Evolutionary conservation across 352 stramenopile species (phyloP).

Genomic region (Phytophthora syringae): DNA sequence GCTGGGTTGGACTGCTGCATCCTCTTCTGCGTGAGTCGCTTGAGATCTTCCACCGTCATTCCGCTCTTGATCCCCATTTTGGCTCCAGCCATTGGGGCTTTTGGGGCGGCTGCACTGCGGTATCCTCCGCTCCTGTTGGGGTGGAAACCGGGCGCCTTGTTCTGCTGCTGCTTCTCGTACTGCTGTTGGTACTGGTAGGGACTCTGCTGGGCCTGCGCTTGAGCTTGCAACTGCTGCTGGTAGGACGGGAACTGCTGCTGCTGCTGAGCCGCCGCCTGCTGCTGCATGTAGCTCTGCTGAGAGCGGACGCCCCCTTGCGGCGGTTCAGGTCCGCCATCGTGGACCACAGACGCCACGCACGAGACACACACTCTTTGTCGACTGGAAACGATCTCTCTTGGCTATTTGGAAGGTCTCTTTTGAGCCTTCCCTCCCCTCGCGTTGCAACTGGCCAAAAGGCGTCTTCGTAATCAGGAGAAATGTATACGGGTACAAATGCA

Average conservation of each 20-base stretch:
- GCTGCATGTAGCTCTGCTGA: constrained; percentile 51
- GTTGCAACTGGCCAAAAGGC: background rate
- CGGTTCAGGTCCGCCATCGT: constrained; percentile 58
- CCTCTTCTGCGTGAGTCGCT: constrained; percentile 84
- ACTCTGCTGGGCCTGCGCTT: constrained; percentile 41
- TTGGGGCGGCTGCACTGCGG: constrained; percentile 17
- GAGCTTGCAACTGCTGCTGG: constrained; percentile 52
- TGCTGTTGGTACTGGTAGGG: constrained; percentile 51
- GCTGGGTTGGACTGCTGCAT: constrained; percentile 74
- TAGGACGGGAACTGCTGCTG: constrained; percentile 37
- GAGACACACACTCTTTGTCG: constrained; percentile 25
- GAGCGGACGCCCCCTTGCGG: constrained; percentile 55
- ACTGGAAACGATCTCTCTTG: constrained; percentile 3
- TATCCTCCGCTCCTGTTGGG: constrained; percentile 34
- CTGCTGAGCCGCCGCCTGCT: constrained; percentile 32
- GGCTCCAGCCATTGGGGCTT: constrained; percentile 38
- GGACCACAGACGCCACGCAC: constrained; percentile 19
- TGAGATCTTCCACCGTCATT: constrained; percentile 90
- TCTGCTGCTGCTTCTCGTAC: constrained; percentile 45
- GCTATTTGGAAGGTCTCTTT: constrained; percentile 1
- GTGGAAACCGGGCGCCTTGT: constrained; percentile 36
- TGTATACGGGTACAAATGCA: constrained; percentile 16
- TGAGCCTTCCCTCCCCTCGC: background rate
- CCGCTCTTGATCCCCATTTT: constrained; percentile 91
- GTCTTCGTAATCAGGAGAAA: constrained; percentile 3